phyloP scores from a whole-genome alignment of 2,329 filamentous ascomycete species.

The Colletotrichum aenigma region DNA sequence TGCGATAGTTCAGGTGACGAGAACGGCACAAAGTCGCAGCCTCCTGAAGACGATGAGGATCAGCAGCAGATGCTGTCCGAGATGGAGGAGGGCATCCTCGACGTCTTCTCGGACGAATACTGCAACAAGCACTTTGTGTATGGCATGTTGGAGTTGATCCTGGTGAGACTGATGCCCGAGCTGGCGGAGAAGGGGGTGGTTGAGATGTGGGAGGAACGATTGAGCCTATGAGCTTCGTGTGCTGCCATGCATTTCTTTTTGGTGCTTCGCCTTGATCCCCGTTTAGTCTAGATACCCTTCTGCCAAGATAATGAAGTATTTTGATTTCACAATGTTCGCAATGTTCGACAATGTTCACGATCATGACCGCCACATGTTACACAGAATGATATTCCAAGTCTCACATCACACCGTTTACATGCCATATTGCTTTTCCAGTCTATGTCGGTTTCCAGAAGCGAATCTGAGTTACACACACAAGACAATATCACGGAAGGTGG shows the following conservation, averaged over 20 bases:
- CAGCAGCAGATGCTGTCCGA: slow-evolving; percentile 58
- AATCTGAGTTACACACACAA: background rate
- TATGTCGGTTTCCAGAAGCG: background rate
- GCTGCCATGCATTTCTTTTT: background rate
- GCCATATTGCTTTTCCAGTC: background rate
- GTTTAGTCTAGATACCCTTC: slow-evolving; percentile 15
- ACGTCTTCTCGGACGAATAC: slow-evolving; percentile 80
- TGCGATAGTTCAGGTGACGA: slow-evolving; percentile 18
- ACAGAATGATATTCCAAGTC: background rate
- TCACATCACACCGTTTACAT: background rate
- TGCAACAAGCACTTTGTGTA: slow-evolving; percentile 94
- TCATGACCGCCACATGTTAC: background rate
- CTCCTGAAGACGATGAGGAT: slow-evolving; percentile 38
- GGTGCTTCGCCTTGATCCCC: background rate
- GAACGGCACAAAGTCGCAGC: slow-evolving; percentile 17
- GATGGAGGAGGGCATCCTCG: slow-evolving; percentile 69
- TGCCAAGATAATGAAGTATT: background rate
- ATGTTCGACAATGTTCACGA: background rate
- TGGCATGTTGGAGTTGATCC: slow-evolving; percentile 76
- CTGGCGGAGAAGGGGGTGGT: slow-evolving; percentile 72
- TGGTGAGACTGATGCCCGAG: slow-evolving; percentile 87
- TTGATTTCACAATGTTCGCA: background rate
- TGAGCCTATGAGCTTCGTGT: slow-evolving; percentile 38
- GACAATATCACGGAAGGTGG: background rate
- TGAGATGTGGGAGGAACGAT: slow-evolving; percentile 76